phyloP scores from a whole-genome alignment of 148 eudicot genomes.

The Diospyros lotus region DNA sequence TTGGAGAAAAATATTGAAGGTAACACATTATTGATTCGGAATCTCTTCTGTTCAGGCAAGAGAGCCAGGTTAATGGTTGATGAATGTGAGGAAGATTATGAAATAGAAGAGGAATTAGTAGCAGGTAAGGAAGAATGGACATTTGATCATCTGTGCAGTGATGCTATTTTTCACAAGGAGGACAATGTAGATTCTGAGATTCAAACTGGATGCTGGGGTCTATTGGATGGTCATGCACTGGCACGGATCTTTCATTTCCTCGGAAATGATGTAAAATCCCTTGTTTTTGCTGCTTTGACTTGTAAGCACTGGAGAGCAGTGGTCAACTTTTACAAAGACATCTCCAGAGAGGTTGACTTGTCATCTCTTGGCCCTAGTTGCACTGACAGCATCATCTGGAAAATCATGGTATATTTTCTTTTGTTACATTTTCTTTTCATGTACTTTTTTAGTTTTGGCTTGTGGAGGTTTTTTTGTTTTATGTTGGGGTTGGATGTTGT shows the following conservation, averaged over 20 bases:
- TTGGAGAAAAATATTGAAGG: neutral
- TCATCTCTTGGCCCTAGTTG: slow-evolving; percentile 57
- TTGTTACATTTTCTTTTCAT: neutral
- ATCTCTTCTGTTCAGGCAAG: slow-evolving; percentile 45
- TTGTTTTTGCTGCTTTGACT: slow-evolving; percentile 61
- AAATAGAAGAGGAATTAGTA: slow-evolving; percentile 27
- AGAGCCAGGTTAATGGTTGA: slow-evolving; percentile 50
- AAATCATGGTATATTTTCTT: slow-evolving; percentile 53
- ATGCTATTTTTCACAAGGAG: slow-evolving; percentile 40
- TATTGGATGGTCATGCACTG: slow-evolving; percentile 68
- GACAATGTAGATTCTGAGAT: slow-evolving; percentile 23
- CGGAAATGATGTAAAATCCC: slow-evolving; percentile 69
- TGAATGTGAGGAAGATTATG: slow-evolving; percentile 50
- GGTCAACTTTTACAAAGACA: slow-evolving; percentile 53
- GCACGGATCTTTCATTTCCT: slow-evolving; percentile 89
- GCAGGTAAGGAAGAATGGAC: slow-evolving; percentile 29
- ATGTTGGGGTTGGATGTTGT: neutral
- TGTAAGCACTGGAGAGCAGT: slow-evolving; percentile 90
- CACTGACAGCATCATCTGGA: slow-evolving; percentile 49
- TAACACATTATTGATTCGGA: neutral
- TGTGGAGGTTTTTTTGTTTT: neutral
- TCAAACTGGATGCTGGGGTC: slow-evolving; percentile 62
- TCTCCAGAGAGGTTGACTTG: slow-evolving; percentile 62
- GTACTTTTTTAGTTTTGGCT: slow-evolving; percentile 2
- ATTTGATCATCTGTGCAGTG: slow-evolving; percentile 70